phyloP scores from a whole-genome alignment of 1,284 basidiomycete genomes.

The Exobasidium cylindrosporum region DNA sequence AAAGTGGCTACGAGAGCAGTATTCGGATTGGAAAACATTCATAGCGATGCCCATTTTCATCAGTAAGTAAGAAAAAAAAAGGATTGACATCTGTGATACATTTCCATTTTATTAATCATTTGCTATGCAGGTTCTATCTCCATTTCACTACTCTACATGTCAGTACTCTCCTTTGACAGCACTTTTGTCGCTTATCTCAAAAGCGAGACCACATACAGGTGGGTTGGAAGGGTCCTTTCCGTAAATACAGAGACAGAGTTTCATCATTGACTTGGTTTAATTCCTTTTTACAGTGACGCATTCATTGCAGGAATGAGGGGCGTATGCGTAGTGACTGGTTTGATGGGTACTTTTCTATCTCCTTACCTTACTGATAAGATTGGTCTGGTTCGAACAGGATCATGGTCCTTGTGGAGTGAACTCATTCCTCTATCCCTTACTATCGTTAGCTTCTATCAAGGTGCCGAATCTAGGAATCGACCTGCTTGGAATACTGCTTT shows the following conservation, averaged over 20 bases:
- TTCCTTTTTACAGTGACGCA: conserved; percentile 52
- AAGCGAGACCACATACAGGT: conserved; percentile 36
- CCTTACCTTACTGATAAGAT: conserved; percentile 58
- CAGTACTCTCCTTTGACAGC: conserved; percentile 56
- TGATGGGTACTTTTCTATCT: conserved; percentile 60
- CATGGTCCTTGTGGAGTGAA: conserved; percentile 45
- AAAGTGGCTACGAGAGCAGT: conserved; percentile 18
- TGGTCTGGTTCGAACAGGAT: conserved; percentile 60
- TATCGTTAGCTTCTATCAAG: conserved; percentile 30
- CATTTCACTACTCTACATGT: conserved; percentile 62
- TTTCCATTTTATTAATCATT: conserved; percentile 6
- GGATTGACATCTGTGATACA: conserved; percentile 4
- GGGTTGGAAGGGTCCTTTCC: conserved; percentile 1
- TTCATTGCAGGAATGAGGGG: conserved; percentile 64
- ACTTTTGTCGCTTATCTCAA: conserved; percentile 49
- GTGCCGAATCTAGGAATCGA: conserved; percentile 22
- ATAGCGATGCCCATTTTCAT: conserved; percentile 59
- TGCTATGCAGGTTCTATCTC: conserved; percentile 56
- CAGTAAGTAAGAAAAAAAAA: no score
- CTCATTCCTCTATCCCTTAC: conserved; percentile 29
- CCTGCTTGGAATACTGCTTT: conserved; percentile 36
- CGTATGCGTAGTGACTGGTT: conserved; percentile 59
- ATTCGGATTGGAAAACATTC: conserved; percentile 60
- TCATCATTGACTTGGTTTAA: not conserved
- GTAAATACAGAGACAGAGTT: no score